phyloP scores from a whole-genome alignment of 164 flowering plant genomes.

The Piper betle region DNA sequence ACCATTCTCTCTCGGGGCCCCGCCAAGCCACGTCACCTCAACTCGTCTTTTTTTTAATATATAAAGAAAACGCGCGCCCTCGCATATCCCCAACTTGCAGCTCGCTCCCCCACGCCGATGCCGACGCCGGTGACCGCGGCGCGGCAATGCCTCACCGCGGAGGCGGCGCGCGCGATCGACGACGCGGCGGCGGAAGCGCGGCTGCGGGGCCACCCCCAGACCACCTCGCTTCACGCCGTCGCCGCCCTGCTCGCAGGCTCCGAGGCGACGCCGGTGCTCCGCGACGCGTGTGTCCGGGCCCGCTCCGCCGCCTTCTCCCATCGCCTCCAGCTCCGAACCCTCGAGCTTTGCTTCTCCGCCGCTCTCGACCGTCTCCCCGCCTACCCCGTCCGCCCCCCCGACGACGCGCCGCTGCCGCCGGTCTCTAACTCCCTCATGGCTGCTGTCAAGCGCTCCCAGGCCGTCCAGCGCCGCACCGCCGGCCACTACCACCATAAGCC shows the following conservation, averaged over 20 bases:
- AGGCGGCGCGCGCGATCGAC: constrained; percentile 55
- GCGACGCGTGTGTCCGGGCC: constrained; percentile 54
- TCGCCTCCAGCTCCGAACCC: constrained; percentile 54
- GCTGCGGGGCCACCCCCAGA: constrained; percentile 62
- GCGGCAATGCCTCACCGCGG: constrained; percentile 61
- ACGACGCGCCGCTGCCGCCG: constrained; percentile 38
- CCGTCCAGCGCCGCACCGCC: constrained; percentile 57
- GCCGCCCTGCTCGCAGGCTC: constrained; percentile 37
- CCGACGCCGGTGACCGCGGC: constrained; percentile 76
- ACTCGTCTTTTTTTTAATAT: background rate
- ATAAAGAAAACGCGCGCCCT: background rate
- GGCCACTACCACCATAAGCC: constrained; percentile 33
- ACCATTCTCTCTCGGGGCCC: background rate
- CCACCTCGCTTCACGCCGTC: constrained; percentile 66
- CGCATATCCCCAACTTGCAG: background rate
- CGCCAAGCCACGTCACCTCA: background rate
- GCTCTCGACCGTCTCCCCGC: constrained; percentile 72
- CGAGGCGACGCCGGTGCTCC: constrained; percentile 26
- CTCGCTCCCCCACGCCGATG: constrained; percentile 27
- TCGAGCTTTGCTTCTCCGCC: constrained; percentile 62
- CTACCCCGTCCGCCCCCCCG: constrained; percentile 23
- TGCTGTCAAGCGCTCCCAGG: constrained; percentile 78
- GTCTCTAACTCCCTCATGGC: constrained; percentile 87
- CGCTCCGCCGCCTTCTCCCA: constrained; percentile 35
- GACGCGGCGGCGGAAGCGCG: constrained; percentile 70